Base-by-base conservation (phyloP, 306 rosid species). In the Mimosa pudica region DNA sequence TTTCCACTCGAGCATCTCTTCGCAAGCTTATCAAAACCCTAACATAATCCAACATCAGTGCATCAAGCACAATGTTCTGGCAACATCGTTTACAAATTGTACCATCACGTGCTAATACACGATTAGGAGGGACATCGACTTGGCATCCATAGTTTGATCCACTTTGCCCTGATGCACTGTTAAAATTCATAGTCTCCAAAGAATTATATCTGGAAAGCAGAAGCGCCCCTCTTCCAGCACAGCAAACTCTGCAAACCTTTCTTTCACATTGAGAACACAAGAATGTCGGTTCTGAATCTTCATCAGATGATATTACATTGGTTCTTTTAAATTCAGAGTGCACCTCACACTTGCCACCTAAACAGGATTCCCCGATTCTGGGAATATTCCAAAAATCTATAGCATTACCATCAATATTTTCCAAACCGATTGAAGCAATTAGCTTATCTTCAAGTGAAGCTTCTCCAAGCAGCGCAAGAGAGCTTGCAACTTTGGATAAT, bases 201-300 rank as follows among this genome's bases (percentile, higher is more conserved):
- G 97, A 67, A 82, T 86, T 89, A 76, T 77, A 77, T 81, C 89
- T 88, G 35, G 79, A 61, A 76, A 96, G 91, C 71, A 96, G 90
- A 84, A 90, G 84, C 70, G 99, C 96, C 76, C 99, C 99, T 82
- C 91, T 90, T 69, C 99, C 99, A 49, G 98, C 98, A 87, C 94
- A 93, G 80, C 99, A 96, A 84, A 87, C 86, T 87, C 92, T 93
- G 85, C 99, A 96, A 70, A 84, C 97, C 83, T 89, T 93, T 84
- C 89, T 91, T 78, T 86, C 90, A 84, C 99, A 96, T 80, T 90
- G 96, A 80, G 94, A 90, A 82, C 99, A 96, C 82, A 89, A 74
- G 77, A 89, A 85, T 35, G 85, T 74, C 45, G 86, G 73, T 32
- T 83, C 91, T 17, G 94, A 82, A 81, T 78, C 80, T 44, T 81